Conservation (phyloP, 352 stramenopile genomes). For the Paralagenidium karlingii region DNA sequence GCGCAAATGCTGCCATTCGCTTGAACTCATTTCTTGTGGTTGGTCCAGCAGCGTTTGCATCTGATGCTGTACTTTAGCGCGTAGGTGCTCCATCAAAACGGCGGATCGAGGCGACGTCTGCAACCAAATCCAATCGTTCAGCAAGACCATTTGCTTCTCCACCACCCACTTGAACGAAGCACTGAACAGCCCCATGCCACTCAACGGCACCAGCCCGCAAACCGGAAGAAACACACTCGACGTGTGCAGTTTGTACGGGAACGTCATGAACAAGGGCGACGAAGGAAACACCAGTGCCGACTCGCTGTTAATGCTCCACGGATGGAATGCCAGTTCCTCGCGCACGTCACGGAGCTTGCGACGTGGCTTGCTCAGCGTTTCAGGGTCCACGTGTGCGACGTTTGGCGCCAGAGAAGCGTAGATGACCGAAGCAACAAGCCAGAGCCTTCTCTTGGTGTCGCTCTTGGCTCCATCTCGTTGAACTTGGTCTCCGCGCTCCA, state of each 20-base stretch:
- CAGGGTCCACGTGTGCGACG: constrained; percentile 64
- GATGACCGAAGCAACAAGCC: constrained; percentile 55
- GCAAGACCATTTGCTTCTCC: constrained; percentile 31
- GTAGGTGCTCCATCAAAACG: constrained; percentile 33
- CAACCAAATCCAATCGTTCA: constrained; percentile 64
- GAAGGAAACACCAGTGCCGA: constrained; percentile 12
- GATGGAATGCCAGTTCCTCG: constrained; percentile 42
- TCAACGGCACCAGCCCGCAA: constrained; percentile 46
- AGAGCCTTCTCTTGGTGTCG: too few relatives aligned
- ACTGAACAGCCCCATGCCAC: constrained; percentile 58
- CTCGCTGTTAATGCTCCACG: constrained; percentile 67
- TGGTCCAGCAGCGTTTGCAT: too few relatives aligned
- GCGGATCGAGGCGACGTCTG: constrained; percentile 43
- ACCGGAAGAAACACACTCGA: constrained; percentile 70
- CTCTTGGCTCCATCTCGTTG: constrained; percentile 13
- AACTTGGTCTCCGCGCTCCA: constrained; percentile 14
- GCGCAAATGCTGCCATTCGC: too few relatives aligned
- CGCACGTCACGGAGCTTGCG: constrained; percentile 24
- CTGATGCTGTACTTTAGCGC: too few relatives aligned
- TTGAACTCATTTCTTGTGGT: too few relatives aligned
- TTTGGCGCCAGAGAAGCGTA: constrained; percentile 87
- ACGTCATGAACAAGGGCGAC: constrained; percentile 55
- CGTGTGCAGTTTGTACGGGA: constrained; percentile 70
- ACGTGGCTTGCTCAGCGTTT: constrained; percentile 13
- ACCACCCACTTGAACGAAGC: constrained; percentile 40